Conservation (phyloP, 164 flowering plant genomes). For the Akebia trifoliata region DNA sequence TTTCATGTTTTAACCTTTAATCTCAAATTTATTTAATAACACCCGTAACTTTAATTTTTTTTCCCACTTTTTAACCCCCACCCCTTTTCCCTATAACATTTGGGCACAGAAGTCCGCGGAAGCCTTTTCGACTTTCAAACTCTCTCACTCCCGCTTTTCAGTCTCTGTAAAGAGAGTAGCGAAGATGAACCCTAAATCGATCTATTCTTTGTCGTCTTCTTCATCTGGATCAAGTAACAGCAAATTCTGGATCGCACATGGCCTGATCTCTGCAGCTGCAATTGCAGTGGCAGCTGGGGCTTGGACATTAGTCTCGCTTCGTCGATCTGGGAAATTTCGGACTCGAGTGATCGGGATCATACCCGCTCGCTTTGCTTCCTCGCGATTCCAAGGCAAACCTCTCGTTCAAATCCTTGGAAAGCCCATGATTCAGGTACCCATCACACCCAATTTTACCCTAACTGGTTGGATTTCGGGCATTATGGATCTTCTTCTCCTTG, state of each 20-base stretch:
- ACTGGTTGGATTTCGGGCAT: neutral
- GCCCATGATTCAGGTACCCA: slow-evolving; percentile 86
- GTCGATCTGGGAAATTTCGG: slow-evolving; percentile 44
- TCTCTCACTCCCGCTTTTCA: too few species aligned
- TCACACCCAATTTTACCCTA: neutral
- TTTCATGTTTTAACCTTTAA: too few species aligned
- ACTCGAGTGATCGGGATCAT: slow-evolving; percentile 77
- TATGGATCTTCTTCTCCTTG: neutral
- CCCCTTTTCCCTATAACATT: too few species aligned
- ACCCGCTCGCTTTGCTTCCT: slow-evolving; percentile 81
- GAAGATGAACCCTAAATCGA: slow-evolving; percentile 7
- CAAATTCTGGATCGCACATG: slow-evolving; percentile 57
- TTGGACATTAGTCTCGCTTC: slow-evolving; percentile 24
- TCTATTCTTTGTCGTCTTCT: slow-evolving; percentile 28
- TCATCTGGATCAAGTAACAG: slow-evolving; percentile 26
- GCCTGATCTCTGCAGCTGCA: slow-evolving; percentile 54
- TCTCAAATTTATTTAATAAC: too few species aligned
- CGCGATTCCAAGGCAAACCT: slow-evolving; percentile 81
- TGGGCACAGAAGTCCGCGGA: too few species aligned
- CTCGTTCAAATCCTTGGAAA: slow-evolving; percentile 83
- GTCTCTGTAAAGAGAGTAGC: neutral
- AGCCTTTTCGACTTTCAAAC: too few species aligned
- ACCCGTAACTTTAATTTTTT: too few species aligned
- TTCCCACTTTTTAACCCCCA: too few species aligned
- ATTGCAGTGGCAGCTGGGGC: slow-evolving; percentile 54